Evolutionary conservation across 1,139 yeast genomes (phyloP), one percentile per base, ranked within the genome.

Genomic region (Sugiyamaella neomexicana): DNA sequence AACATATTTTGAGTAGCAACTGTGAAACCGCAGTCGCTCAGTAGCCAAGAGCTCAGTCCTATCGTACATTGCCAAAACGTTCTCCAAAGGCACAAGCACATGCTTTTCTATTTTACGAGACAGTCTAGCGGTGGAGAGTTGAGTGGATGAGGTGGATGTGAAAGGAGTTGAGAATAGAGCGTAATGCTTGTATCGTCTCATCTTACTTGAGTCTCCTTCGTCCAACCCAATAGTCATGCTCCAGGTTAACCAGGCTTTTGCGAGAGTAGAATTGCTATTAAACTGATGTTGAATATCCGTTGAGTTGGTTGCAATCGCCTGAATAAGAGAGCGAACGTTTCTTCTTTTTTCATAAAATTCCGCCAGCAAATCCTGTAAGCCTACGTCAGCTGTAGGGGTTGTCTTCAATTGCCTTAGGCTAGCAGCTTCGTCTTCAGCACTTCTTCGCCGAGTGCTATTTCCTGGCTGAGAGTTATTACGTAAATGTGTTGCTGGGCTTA

Each of bases 191-290:
- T 59, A 63, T 23, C 63, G 52, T 23, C 59, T 56, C 41, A 53
- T 42, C 25, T 44, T 46, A n/a, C 47, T 41, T 15, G 56, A 40
- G 29, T 48, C 52, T n/a, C 52, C 53, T n/a, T 48, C 54, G 13
- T 51, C 52, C 1, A 16, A 32, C 31, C 39, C 57, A n/a, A 49
- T 42, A 13, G 55, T 56, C 64, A 54, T 57, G 44, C 55, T 60
- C 65, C 63, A 65, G 36, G 57, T 56, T 20, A 59, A 53, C 69
- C 66, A 67, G 3, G 59, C 54, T 49, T 60, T 58, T 7, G 68
- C 66, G 12, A 66, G 56, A 6, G 55, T 50, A 25, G 58, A 56
- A 32, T 58, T 64, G 40, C 56, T 53, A 53, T 62, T 65, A 54
- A 64, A 66, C 36, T 62, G 66, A 25, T 54, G 55, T 41, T 65